Percentiles rank a stretch among this genome's conserved stretches.
Conservation (phyloP, 805 yeast species). For the Ogataea wickerhamii region DNA sequence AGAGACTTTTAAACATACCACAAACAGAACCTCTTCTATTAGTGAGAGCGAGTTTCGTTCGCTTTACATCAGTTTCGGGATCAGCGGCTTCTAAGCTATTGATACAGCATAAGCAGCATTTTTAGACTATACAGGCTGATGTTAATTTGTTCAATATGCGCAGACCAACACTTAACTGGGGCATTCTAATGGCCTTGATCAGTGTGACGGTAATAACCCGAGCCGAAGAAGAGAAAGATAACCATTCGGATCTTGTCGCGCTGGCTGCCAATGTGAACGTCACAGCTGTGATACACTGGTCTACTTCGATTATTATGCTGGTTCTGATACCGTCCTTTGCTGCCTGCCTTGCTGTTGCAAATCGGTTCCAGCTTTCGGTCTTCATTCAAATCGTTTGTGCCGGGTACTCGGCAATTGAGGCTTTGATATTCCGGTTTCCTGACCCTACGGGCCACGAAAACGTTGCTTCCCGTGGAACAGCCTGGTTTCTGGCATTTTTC, state of each 20-base stretch:
- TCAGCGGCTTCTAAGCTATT: too few relatives aligned
- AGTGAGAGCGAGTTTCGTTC: too few relatives aligned
- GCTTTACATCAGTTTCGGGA: too few relatives aligned
- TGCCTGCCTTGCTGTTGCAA: constrained; percentile 53
- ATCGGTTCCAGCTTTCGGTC: constrained; percentile 41
- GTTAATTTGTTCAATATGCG: too few relatives aligned
- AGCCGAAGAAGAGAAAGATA: constrained; percentile 9
- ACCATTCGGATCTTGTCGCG: constrained; percentile 10
- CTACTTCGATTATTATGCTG: constrained; percentile 43
- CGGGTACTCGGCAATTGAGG: constrained; percentile 53
- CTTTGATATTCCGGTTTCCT: constrained; percentile 55
- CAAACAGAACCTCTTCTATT: too few relatives aligned
- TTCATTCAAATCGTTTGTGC: constrained; percentile 45
- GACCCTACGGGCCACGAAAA: constrained; percentile 67
- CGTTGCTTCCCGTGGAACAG: constrained; percentile 61
- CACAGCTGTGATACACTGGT: constrained; percentile 64
- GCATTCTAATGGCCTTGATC: neutral
- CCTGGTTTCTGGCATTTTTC: constrained; percentile 54
- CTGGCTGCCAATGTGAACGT: constrained; percentile 35
- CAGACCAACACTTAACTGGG: too few relatives aligned
- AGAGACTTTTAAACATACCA: too few relatives aligned
- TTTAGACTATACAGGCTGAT: too few relatives aligned
- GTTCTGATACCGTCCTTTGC: constrained; percentile 56
- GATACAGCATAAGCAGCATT: too few relatives aligned
- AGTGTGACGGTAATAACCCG: constrained; percentile 2